Conservation (phyloP, 257 asterid genomes). For the Solanum okadae region DNA sequence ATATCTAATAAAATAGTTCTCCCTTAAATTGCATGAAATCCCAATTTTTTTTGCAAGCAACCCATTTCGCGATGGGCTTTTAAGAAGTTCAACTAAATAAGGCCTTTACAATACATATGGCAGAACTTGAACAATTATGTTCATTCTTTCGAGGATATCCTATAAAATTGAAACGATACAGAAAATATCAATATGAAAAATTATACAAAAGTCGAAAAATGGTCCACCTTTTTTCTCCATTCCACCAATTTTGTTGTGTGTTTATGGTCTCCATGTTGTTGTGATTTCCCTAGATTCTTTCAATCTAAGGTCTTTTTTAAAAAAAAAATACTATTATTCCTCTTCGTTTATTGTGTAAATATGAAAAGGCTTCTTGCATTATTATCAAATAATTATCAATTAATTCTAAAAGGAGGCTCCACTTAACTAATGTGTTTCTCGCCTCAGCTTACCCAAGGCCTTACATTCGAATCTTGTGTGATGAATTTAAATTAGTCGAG, state of each 20-base stretch:
- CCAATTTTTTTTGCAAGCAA: background rate
- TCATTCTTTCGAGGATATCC: background rate
- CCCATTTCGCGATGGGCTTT: background rate
- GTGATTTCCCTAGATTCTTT: background rate
- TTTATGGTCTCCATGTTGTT: background rate
- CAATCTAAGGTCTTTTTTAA: background rate
- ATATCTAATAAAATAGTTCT: too few species aligned
- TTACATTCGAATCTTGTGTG: rapidly evolving
- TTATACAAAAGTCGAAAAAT: conserved; percentile 3
- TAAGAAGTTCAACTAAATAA: background rate
- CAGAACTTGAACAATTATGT: background rate
- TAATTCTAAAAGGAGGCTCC: background rate
- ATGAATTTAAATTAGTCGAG: background rate
- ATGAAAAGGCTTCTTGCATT: background rate
- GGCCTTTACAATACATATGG: background rate
- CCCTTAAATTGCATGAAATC: background rate
- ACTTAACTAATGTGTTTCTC: background rate
- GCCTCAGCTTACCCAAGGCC: background rate
- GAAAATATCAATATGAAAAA: conserved; percentile 28
- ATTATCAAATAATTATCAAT: background rate
- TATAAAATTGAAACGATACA: background rate
- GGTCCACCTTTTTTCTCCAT: background rate
- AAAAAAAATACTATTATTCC: background rate
- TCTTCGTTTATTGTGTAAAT: background rate
- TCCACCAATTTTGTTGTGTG: background rate